phyloP scores from a whole-genome alignment of 1,284 basidiomycete species.

The Ustilago crameri region DNA sequence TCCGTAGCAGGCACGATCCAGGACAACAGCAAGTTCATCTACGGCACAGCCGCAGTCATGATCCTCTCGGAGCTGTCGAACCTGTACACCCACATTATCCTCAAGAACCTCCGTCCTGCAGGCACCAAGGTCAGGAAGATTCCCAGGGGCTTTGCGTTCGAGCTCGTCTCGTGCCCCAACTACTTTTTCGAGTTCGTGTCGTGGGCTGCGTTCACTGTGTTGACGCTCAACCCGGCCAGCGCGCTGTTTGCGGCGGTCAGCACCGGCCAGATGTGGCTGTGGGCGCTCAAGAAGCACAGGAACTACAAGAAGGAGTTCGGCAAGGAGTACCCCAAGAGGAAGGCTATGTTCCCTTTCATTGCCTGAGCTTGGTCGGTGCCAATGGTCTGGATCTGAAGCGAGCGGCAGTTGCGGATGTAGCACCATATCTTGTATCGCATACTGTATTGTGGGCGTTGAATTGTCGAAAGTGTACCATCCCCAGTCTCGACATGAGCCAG shows the following conservation, averaged over 20 bases:
- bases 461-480: too few species aligned
- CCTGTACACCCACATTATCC: conserved; percentile 81
- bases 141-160: conserved; percentile 83
- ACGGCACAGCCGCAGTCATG: conserved; percentile 78
- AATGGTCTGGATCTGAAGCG: too few species aligned
- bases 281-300: conserved; percentile 92
- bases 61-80: conserved; percentile 86
- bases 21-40: conserved; percentile 77
- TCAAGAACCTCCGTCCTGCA: conserved; percentile 83
- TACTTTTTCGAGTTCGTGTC: conserved; percentile 89
- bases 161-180: conserved; percentile 87
- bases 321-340: conserved; percentile 83
- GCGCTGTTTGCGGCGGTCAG: conserved; percentile 79
- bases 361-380: conserved; percentile 8
- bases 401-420: too few species aligned
- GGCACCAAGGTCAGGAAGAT: conserved; percentile 84
- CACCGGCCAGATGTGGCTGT: conserved; percentile 80
- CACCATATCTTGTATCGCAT: too few species aligned
- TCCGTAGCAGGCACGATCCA: conserved; percentile 77
- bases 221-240: conserved; percentile 77
- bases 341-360: conserved; percentile 83
- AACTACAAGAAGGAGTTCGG: conserved; percentile 90
- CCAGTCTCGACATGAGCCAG: too few species aligned
- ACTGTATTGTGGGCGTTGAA: too few species aligned
- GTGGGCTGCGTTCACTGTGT: conserved; percentile 79